Evolutionary conservation across 768 basidiomycete species (phyloP).

Genomic region (Amanita phalloides): DNA sequence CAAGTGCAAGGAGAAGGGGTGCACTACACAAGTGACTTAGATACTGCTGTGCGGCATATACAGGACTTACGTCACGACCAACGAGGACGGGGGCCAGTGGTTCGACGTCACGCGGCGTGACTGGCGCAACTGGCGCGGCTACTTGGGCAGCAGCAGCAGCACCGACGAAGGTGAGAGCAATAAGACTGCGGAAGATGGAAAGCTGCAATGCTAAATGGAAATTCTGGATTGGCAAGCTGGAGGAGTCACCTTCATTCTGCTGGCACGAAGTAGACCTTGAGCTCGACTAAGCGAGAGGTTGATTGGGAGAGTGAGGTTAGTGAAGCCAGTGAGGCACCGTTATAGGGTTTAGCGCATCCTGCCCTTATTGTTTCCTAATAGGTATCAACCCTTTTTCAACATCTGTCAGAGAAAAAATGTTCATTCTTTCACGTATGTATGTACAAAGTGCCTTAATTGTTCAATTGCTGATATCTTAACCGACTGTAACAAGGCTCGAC

Average conservation of each 20-base stretch:
- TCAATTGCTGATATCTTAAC: too few species aligned
- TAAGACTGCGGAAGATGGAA: slow-evolving; percentile 3
- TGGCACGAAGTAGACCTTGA: too few species aligned
- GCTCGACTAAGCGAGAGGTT: background rate
- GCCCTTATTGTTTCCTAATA: too few species aligned
- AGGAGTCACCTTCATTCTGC: background rate
- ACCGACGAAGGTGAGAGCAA: slow-evolving; percentile 9
- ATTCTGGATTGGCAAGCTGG: too few species aligned
- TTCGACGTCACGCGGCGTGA: slow-evolving; percentile 8
- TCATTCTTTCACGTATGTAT: too few species aligned
- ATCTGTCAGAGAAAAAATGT: too few species aligned
- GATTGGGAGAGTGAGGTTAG: too few species aligned
- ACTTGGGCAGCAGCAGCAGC: slow-evolving; percentile 4
- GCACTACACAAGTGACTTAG: background rate
- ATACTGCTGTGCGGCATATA: background rate
- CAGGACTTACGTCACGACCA: background rate
- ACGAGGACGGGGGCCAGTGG: background rate
- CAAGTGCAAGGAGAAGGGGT: background rate
- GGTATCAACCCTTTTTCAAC: too few species aligned
- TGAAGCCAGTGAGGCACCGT: too few species aligned
- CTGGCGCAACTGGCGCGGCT: background rate
- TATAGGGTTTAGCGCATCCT: too few species aligned
- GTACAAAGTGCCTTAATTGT: too few species aligned
- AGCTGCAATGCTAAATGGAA: slow-evolving; percentile 4
- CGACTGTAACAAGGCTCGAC: too few species aligned